Base-by-base conservation (phyloP, 345 rosid species). In the Kernera saxatilis region DNA sequence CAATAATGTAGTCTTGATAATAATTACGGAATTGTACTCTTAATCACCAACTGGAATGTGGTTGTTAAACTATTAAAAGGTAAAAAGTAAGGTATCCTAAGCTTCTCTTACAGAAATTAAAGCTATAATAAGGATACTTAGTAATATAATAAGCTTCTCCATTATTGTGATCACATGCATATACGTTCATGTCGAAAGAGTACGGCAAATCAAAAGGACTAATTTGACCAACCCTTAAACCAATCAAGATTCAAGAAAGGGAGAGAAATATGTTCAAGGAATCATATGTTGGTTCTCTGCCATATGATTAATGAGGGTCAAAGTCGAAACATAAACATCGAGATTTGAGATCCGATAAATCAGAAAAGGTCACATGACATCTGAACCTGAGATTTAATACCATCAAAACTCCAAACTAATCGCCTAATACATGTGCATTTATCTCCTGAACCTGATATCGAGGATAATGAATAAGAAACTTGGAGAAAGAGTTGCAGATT, bases 281-380 rank as follows among this genome's bases (percentile, higher is more conserved):
- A 51, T 52, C 69, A 71, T 10, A 58, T 36, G 67, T 36, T 69
- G 27, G 55, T 39, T 46, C 22, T 65, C 19, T 18, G 9, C 29
- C 57, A 68, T 29, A 78, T 63, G 49, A 72, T 25, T 19, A 55
- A 72, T 51, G 70, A 55, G 23, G 48, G 65, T 64, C 57, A 26
- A 74, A 76, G 77, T 75, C 73, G 71, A 59, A 80, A 64, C 61
- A 51, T 60, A 43, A 56, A 64, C 12, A 39, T 50, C 2, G 51
- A 71, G 82, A 78, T 76, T 57, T 5, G 66, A 77, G 83, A 78
- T 78, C 77, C 79, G 52, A 67, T 52, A 57, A 73, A 67, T 25
- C 58, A 35, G 77, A 72, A 45, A 63, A 35, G 6, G n/a, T 25
- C 66, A 73, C 77, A 73, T 64, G 77, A 73, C 5, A 49, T 64